Base-by-base conservation (phyloP, 257 asterid species). In the Penstemon eatonii region DNA sequence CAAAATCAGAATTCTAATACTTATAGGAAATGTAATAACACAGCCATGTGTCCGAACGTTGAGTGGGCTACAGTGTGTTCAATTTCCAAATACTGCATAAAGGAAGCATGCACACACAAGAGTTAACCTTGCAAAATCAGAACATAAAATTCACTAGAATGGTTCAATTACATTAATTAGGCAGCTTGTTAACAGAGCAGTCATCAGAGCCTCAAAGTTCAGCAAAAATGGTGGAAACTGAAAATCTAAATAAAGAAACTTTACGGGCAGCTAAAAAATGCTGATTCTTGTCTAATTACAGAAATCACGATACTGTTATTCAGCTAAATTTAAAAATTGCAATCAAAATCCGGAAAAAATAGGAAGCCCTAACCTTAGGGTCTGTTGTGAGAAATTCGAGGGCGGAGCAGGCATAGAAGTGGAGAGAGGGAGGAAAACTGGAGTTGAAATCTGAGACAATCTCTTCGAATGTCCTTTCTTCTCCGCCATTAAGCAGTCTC, bases 361-460 rank as follows among this genome's bases (percentile, higher is more conserved):
- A 57, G 10, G 68, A 75, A 78, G 69, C 80, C 84, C 90, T 82
- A 80, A 55, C 88, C 82, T 81, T 75, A 67, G 82, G 75, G 82
- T 81, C 87, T 37, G 89, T 39, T 6, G 85, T 76, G 49, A 93
- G 86, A 19, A 87, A 66, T 64, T 86, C 94, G 69, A 93, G 87
- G 44, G 96, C 85, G 47, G 88, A 77, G 83, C 99, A 90, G 73
- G 84, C 89, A 37, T 72, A 60, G 62, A 88, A 86, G 54, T 81
- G 83, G 40, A 72, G 69, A 45, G 89, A 79, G 66, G 76, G 80
- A 19, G 85, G 81, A 71, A 93, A 81, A 2, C 69, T 70, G 57
- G 88, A 73, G 75, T 42, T 74, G 79, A 90, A 88, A 40, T 90
- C 96, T 3, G 79, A 74, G 25, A 87, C 63, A 77, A 93, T 87